phyloP scores from a whole-genome alignment of 768 basidiomycete species.

The Naganishia friedmannii region DNA sequence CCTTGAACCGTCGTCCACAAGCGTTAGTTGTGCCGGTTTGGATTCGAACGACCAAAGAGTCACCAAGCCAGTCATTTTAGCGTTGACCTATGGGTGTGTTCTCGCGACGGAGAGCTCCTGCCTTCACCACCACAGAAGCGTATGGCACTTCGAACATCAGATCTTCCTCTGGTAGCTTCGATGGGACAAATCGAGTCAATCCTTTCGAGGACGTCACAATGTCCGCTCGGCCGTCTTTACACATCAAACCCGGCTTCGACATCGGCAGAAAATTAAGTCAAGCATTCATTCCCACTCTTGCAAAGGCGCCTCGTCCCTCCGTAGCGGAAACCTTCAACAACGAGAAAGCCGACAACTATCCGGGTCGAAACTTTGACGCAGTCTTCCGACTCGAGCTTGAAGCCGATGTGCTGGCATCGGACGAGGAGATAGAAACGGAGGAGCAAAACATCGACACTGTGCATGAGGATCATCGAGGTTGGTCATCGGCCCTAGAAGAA shows the following conservation, averaged over 20 bases:
- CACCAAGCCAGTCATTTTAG: neutral
- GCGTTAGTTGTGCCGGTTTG: neutral
- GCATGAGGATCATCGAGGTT: neutral
- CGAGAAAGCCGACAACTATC: neutral
- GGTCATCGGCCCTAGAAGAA: neutral
- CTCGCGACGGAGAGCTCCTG: neutral
- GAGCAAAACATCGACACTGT: neutral
- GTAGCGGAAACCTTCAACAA: neutral
- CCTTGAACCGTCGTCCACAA: neutral
- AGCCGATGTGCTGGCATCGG: conserved; percentile 9
- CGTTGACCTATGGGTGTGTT: neutral
- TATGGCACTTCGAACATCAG: neutral
- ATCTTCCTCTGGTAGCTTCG: neutral
- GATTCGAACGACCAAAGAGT: neutral
- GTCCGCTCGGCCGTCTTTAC: neutral
- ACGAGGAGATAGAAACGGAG: conserved; percentile 9
- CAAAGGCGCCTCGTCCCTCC: neutral
- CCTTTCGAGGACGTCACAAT: neutral
- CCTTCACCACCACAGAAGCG: neutral
- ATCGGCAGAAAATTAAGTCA: conserved; percentile 3
- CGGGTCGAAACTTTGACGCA: neutral
- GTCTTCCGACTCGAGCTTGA: conserved; percentile 5
- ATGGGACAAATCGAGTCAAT: neutral
- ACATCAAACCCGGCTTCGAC: neutral
- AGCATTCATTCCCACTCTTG: neutral